Evolutionary conservation across 2,329 filamentous ascomycete species (phyloP), one percentile per base, ranked within the genome.

Genomic region (Fusarium mangiferae): DNA sequence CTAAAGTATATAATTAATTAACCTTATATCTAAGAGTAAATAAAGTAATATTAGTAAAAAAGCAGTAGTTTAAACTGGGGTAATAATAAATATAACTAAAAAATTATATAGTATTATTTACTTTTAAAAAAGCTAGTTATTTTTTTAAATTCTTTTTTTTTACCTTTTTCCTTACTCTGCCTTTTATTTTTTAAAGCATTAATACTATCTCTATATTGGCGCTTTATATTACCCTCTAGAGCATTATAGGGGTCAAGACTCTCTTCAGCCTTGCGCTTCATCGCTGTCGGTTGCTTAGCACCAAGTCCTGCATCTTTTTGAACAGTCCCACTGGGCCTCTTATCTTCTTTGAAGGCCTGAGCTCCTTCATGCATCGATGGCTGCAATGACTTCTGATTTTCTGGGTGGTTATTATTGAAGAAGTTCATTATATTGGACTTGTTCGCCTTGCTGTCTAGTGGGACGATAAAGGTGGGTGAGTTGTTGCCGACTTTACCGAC

Each of bases 401-500:
- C n/a, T 81, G 75, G 12, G 82, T 86, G 39, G 9, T 44, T 45
- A 46, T 90, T 93, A 13, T 88, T 88, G 79, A 98, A 98, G 85
- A 98, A 98, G 78, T 98, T 98, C 51, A 93, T 93, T 81, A 98
- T 98, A 75, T 96, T 98, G 56, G 88, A 91, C 84, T 97, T 98
- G 82, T 98, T 98, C 78, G 95, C 93, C 73, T 90, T 91, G 82
- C 93, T 97, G 77, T 93, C 89, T 39, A 98, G 84, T 0, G 96
- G 96, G 4, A 98, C 85, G 49, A 98, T 88, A 78, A 98, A 98
- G 2, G 88, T 89, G 0, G 94, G 91, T 26, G 93, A 97, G 81
- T 97, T 93, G 76, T 97, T 98, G 11, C 96, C 95, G 0, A 98
- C 95, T 83, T 98, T 98, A 2, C 95, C 95, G 0, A 98, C 96